Evolutionary conservation across 2,329 filamentous ascomycete genomes (phyloP).

Genomic region (Fusarium nodosum): DNA sequence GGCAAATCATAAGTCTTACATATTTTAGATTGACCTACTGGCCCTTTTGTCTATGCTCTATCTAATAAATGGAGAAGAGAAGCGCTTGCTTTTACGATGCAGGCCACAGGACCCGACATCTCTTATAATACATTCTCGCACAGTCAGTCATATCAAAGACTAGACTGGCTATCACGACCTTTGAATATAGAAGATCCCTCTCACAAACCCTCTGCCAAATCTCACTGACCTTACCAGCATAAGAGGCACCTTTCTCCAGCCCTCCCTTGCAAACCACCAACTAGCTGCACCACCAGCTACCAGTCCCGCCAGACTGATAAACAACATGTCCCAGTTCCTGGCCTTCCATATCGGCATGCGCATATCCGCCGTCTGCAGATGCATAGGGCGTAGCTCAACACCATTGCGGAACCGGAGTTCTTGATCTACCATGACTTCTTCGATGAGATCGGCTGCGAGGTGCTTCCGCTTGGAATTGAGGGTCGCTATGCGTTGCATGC

Average conservation of each 20-base stretch:
- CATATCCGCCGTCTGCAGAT: slow-evolving; percentile 60
- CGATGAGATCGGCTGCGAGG: slow-evolving; percentile 57
- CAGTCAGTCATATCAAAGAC: not conserved
- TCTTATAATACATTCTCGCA: not conserved
- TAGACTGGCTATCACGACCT: not conserved
- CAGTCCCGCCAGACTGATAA: slow-evolving; percentile 37
- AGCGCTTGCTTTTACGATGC: slow-evolving; percentile 1
- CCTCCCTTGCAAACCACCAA: slow-evolving; percentile 43
- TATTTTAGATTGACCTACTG: not conserved
- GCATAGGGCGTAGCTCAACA: slow-evolving; percentile 53
- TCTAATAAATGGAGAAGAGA: slow-evolving; percentile 6
- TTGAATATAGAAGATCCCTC: slow-evolving; percentile 4
- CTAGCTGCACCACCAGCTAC: slow-evolving; percentile 17
- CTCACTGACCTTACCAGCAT: slow-evolving; percentile 11
- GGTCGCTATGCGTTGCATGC: slow-evolving; percentile 57
- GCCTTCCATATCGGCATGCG: slow-evolving; percentile 58
- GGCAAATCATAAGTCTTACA: not conserved
- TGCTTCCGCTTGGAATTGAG: slow-evolving; percentile 56
- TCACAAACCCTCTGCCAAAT: slow-evolving; percentile 5
- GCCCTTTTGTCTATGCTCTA: not conserved
- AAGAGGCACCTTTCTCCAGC: slow-evolving; percentile 34
- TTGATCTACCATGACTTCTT: slow-evolving; percentile 58
- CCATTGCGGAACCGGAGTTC: slow-evolving; percentile 44
- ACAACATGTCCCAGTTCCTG: slow-evolving; percentile 57
- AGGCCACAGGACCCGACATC: not conserved